These are phyloP conservation scores for Trichophaea hybrida DNA, from an alignment of 2,329 filamentous ascomycete species.

Conservation along the genomic window DNA sequence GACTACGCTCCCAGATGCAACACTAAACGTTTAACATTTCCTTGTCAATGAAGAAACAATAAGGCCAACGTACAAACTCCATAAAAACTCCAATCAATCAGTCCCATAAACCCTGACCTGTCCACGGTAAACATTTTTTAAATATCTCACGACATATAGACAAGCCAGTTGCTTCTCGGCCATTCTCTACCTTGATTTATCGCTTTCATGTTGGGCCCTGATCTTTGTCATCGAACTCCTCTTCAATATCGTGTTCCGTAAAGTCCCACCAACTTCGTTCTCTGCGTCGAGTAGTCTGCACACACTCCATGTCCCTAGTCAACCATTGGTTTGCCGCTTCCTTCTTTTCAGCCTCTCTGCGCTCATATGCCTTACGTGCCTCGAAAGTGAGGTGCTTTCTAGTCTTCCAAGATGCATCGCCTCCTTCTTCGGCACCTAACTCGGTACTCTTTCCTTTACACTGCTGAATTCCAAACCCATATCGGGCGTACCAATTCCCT, in stretches of 20 bases:
- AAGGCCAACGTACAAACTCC: too few species aligned
- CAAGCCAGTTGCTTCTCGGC: background rate
- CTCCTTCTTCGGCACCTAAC: constrained; percentile 29
- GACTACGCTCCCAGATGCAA: too few species aligned
- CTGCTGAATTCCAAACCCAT: constrained; percentile 28
- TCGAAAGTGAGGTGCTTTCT: constrained; percentile 42
- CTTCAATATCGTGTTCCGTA: constrained; percentile 8
- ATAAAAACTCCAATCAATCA: background rate
- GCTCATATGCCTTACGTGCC: constrained; percentile 36
- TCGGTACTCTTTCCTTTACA: constrained; percentile 18
- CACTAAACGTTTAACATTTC: too few species aligned
- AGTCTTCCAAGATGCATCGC: constrained; percentile 34
- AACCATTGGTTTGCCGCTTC: constrained; percentile 28
- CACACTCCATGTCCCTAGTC: background rate
- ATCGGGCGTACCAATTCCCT: constrained; percentile 29
- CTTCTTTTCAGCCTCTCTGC: constrained; percentile 38
- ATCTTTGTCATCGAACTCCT: constrained; percentile 7
- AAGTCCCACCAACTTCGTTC: constrained; percentile 31
- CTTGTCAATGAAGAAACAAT: background rate
- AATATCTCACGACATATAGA: background rate
- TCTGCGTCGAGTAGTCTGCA: constrained; percentile 14
- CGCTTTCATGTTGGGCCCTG: background rate
- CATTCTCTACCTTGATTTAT: background rate
- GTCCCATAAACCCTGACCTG: background rate
- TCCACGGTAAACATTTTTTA: background rate